phyloP scores from a whole-genome alignment of 768 basidiomycete genomes.

The Hydnum rufescens region DNA sequence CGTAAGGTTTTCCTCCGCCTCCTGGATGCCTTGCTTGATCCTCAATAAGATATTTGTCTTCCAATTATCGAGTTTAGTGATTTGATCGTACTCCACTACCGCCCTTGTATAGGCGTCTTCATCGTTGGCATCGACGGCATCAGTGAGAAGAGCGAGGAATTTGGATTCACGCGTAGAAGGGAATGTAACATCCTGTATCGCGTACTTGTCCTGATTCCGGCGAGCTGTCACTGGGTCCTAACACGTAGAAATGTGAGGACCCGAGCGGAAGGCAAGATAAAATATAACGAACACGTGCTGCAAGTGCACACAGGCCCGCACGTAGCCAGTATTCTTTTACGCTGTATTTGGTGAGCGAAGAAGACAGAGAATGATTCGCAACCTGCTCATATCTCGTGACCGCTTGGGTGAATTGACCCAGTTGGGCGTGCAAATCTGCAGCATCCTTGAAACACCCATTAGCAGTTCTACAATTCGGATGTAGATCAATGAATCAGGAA shows the following conservation, averaged over 20 bases:
- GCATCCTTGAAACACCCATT: constrained; percentile 93
- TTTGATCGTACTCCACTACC: constrained; percentile 81
- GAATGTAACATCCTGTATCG: constrained; percentile 70
- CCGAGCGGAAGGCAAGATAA: neutral
- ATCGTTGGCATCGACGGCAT: constrained; percentile 57
- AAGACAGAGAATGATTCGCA: constrained; percentile 60
- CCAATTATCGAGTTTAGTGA: constrained; percentile 82
- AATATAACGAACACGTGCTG: constrained; percentile 45
- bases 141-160: constrained; percentile 57
- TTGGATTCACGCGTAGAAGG: constrained; percentile 79
- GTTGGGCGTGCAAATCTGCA: constrained; percentile 80
- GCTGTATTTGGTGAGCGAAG: constrained; percentile 85
- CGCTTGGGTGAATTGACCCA: constrained; percentile 69
- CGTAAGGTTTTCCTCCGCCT: constrained; percentile 19
- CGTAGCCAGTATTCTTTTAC: constrained; percentile 96
- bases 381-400: constrained; percentile 82
- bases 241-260: neutral
- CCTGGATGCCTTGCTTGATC: constrained; percentile 65
- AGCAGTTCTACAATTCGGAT: constrained; percentile 44
- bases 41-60: constrained; percentile 81
- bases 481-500: neutral
- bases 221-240: constrained; percentile 74
- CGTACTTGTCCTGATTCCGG: constrained; percentile 60
- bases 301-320: constrained; percentile 71
- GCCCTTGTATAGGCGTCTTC: constrained; percentile 55